Base-by-base conservation (phyloP, 306 rosid species). In the Clitoria ternatea region DNA sequence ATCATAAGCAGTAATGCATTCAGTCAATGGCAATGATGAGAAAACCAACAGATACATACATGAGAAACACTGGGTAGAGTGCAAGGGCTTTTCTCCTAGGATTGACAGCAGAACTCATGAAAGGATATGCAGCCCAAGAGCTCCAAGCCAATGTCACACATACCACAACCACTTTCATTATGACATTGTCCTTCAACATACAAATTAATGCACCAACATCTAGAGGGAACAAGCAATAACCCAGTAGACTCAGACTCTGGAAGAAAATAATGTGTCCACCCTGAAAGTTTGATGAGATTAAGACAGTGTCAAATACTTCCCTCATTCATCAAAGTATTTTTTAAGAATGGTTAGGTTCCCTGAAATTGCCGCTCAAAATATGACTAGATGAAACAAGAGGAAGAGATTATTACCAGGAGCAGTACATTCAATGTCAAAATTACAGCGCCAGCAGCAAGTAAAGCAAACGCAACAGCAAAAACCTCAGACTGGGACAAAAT, bases 71-170 rank as follows among this genome's bases (percentile, higher is more conserved):
- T 18, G 98, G 98, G 77, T 94, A 94, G 12, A 94, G 96, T 0
- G 98, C 98, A 39, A 94, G 98, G 39, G 99, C 99, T 80, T 94
- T 94, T 82, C 99, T 90, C 83, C 99, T 87, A 1, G 99, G 99
- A 80, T 91, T 94, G 73, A 94, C 99, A 20, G 97, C 99, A 60
- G 99, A 81, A 45, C 99, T 94, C 97, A 94, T 94, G 85, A 91
- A 94, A 73, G 99, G 99, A 73, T 94, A 94, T 18, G 99, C 99
- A 13, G 99, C 90, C 99, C 99, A 94, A 13, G 96, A 91, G 66
- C 99, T 94, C 99, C 99, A 94, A 12, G 95, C 97, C 81, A 94
- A 69, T 20, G 99, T 87, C 78, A 94, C 96, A 54, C 90, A 76
- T 9, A 89, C 99, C 76, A 89, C 96, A 61, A 89, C 76, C 63